Percentiles rank a stretch among this genome's conserved stretches.
These are phyloP conservation scores for Aureobasidium sp. DNA, from an alignment of 2,329 filamentous ascomycete genomes.

Conservation along the genomic window DNA sequence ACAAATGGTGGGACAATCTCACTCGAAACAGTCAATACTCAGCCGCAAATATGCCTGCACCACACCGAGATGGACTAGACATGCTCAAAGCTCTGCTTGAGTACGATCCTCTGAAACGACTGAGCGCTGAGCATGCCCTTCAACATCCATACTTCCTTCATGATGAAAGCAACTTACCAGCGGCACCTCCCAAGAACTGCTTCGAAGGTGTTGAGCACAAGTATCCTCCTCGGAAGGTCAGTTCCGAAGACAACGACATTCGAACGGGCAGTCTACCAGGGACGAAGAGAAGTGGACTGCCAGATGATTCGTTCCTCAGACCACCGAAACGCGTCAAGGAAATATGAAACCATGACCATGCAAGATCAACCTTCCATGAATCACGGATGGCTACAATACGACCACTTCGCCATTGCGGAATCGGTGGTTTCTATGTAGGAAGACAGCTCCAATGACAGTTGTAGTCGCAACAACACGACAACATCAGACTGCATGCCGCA, in stretches of 20 bases:
- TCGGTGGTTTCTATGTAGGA: too few species aligned
- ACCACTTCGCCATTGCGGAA: not conserved
- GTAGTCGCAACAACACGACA: not conserved
- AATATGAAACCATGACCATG: constrained; percentile 15
- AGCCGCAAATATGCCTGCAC: constrained; percentile 23
- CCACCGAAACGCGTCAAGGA: constrained; percentile 49
- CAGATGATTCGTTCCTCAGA: constrained; percentile 65
- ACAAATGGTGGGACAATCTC: constrained; percentile 53
- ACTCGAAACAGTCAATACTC: constrained; percentile 40
- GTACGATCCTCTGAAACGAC: constrained; percentile 82
- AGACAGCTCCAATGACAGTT: too few species aligned
- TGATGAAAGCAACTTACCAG: constrained; percentile 18
- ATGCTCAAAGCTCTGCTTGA: constrained; percentile 76
- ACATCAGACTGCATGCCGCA: not conserved
- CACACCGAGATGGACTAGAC: constrained; percentile 62
- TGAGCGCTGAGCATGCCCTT: constrained; percentile 83
- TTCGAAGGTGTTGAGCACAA: constrained; percentile 84
- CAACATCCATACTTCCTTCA: constrained; percentile 76
- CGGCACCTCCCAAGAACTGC: constrained; percentile 59
- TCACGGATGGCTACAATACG: not conserved
- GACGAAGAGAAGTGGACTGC: constrained; percentile 78
- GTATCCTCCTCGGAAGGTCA: constrained; percentile 85
- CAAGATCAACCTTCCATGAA: not conserved
- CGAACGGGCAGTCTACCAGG: constrained; percentile 81
- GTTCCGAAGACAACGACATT: constrained; percentile 93